Evolutionary conservation across 2,329 filamentous ascomycete species (phyloP).

Genomic region (Trichoderma koningii): DNA sequence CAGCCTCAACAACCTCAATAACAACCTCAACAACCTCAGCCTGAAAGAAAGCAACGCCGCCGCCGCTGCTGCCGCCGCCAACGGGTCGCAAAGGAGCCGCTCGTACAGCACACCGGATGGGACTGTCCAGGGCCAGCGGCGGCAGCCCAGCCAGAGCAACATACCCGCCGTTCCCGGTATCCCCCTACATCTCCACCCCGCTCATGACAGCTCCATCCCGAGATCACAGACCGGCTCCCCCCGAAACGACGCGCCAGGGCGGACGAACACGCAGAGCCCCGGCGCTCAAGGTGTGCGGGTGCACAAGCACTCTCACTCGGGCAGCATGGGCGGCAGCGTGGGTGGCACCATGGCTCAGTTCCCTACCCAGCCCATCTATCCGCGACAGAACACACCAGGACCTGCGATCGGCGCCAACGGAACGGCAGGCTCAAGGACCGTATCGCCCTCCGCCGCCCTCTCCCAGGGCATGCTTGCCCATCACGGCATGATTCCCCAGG

Average conservation of each 20-base stretch:
- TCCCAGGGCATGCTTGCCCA: constrained; percentile 24
- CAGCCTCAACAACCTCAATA: constrained; percentile 34
- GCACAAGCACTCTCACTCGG: constrained; percentile 50
- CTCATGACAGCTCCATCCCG: constrained; percentile 65
- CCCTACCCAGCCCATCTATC: constrained; percentile 56
- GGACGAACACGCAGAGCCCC: constrained; percentile 71
- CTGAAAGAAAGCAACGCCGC: neutral
- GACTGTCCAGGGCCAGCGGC: constrained; percentile 65
- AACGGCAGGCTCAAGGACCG: constrained; percentile 46
- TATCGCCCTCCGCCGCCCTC: constrained; percentile 47
- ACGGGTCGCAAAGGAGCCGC: constrained; percentile 70
- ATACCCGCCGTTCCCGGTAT: constrained; percentile 77
- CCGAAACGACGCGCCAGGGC: constrained; percentile 64
- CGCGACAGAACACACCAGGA: constrained; percentile 50
- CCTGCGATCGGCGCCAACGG: constrained; percentile 37
- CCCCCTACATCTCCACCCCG: constrained; percentile 65
- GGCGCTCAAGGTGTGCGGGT: constrained; percentile 64
- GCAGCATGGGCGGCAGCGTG: constrained; percentile 52
- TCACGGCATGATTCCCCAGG: constrained; percentile 17
- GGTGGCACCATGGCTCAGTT: constrained; percentile 59
- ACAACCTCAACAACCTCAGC: no score
- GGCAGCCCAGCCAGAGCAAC: constrained; percentile 55
- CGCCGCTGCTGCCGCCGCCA: neutral
- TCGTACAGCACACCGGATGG: constrained; percentile 97
- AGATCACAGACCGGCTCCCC: constrained; percentile 84